Conservation (phyloP, 768 basidiomycete species). For the Coprinopsis sp. region DNA sequence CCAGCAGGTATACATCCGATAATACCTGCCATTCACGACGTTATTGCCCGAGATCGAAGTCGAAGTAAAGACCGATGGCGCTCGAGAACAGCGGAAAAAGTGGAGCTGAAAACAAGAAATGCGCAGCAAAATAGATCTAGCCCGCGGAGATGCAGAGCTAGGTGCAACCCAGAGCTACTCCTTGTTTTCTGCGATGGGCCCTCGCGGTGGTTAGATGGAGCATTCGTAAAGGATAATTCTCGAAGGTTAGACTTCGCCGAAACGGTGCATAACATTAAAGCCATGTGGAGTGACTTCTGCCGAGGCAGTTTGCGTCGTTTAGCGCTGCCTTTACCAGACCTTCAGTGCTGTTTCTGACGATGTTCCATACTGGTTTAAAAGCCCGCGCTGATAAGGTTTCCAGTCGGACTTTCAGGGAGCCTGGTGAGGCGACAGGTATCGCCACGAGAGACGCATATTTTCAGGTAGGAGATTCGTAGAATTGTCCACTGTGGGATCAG, state of each 20-base stretch:
- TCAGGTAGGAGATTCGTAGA: too few relatives aligned
- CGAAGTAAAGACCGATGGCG: conserved; percentile 4
- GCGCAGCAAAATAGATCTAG: neutral
- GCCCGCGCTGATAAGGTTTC: too few relatives aligned
- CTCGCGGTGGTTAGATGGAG: neutral
- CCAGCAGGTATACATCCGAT: neutral
- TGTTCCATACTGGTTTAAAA: too few relatives aligned
- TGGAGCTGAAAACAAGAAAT: conserved; percentile 1
- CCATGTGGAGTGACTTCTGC: conserved; percentile 4
- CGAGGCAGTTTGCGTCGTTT: conserved; percentile 26
- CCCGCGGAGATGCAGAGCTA: conserved; percentile 4
- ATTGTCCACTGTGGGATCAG: too few relatives aligned
- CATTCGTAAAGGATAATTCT: neutral
- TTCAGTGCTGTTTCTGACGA: too few relatives aligned
- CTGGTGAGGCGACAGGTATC: too few relatives aligned
- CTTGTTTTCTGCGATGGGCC: neutral
- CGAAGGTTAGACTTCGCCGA: neutral
- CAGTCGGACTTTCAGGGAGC: too few relatives aligned
- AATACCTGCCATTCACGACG: conserved; percentile 6
- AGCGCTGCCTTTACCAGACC: too few relatives aligned
- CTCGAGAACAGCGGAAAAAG: neutral
- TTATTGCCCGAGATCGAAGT: conserved; percentile 18
- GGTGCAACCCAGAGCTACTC: neutral
- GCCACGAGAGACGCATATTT: too few relatives aligned
- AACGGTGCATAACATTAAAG: conserved; percentile 16